Base-by-base conservation (phyloP, 306 rosid genomes). In the Rosa chinensis region DNA sequence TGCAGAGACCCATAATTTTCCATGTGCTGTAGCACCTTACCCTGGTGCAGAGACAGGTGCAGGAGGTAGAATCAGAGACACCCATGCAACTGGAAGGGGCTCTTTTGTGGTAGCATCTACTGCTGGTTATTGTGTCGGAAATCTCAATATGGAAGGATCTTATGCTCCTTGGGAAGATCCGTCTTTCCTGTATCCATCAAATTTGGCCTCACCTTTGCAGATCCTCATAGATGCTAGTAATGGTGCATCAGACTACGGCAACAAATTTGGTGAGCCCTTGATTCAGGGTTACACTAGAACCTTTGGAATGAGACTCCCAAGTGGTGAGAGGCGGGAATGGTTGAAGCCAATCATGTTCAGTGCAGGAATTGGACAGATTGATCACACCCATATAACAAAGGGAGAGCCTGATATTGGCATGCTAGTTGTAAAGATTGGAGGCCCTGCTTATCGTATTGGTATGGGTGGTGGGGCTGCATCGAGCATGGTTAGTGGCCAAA, bases 401-500 rank as follows among this genome's bases (percentile, higher is more conserved):
- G 98, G 89, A 53, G 98, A 93, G 85, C 95, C 98, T 66, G 92
- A 91, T 18, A 86, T 91, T 78, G 98, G 92, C 43, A 93, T 93
- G 97, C 64, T 93, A 80, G 98, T 93, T 80, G 92, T 93, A 11
- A 93, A 93, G 89, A 89, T 94, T 88, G 98, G 98, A 84, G 98
- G 98, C 45, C 98, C 98, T 16, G 96, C 98, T 28, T 94, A 94
- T 81, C 97, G 96, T 37, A 94, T 92, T 78, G 97, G 98, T 61
- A 92, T 94, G 96, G 98, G 97, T 71, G 97, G 98, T 16, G 98
- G 98, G 71, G 98, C 96, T 64, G 98, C 98, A 37, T 92, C 98
- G 0, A 94, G 98, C 85, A 92, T 92, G 98, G 97, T 92, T 48
- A 92, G 98, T 80, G 98, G 97, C n/a, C 97, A 94, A 83, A 94